Base-by-base conservation (phyloP, 352 stramenopile species). In the Phytophthora multivora region DNA sequence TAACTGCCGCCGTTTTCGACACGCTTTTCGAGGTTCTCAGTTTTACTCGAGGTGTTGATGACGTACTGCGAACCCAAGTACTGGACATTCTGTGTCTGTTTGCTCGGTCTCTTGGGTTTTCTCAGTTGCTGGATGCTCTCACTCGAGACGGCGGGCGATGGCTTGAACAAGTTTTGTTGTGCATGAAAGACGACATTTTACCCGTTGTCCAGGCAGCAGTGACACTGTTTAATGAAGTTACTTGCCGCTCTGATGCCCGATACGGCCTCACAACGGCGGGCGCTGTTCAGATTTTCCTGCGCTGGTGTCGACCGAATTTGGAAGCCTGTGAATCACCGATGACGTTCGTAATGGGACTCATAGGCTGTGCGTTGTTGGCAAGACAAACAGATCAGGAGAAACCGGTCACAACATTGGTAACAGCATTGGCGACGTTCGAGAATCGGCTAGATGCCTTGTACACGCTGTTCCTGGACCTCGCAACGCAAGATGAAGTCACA, bases 261-360 rank as follows among this genome's bases (percentile, higher is more conserved):
- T 66, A 77, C 9, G 83, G 75, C 3, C 72, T 94, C 30, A 90
- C 81, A 12, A 86, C 78, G 3, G 85, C 79, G 10, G 85, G 85
- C 7, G 79, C 83, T 11, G 60, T 83, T 5, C 58, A 74, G 8
- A 58, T 83, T 13, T 68, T 92, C 16, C 39, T 87, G 23, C 47
- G 66, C 12, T 87, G 75, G 75, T 87, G 74, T 35, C 39, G 50
- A 55, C 53, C 55, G 19, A 63, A 6, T 33, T 38, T 74, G 26
- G 42, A 69, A 35, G 52, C 7, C 53, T 88, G 48, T 46, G 77
- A 52, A 41, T 52, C 51, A 39, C 63, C 2, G 47, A 78, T 54
- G 63, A 48, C 63, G 7, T 84, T 83, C 25, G 55, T 86, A 1
- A 66, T 91, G 28, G 76, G 73, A 6, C 59, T 94, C 5, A 79